Percentiles rank a stretch among this genome's conserved stretches.
These are phyloP conservation scores for Termitomyces sp. DNA, from an alignment of 768 basidiomycete species.

Conservation along the genomic window DNA sequence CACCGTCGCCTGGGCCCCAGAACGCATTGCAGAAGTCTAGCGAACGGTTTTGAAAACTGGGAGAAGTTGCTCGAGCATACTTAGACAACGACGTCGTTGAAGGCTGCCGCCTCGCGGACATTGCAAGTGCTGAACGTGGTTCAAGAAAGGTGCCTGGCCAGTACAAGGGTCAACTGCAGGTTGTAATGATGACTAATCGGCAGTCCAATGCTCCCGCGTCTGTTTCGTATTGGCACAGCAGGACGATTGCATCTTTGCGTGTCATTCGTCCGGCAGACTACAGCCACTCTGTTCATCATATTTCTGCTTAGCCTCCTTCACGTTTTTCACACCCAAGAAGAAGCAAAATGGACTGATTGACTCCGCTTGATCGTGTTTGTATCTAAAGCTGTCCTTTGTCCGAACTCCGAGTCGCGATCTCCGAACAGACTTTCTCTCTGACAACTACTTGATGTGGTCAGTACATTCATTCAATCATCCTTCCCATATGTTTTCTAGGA, in stretches of 20 bases:
- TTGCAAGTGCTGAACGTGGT: slow-evolving; percentile 25
- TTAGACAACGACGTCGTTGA: slow-evolving; percentile 80
- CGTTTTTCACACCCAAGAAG: background rate
- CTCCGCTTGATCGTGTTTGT: slow-evolving; percentile 5
- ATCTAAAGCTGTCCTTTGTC: background rate
- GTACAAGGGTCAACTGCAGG: slow-evolving; percentile 1
- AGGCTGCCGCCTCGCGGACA: slow-evolving; percentile 76
- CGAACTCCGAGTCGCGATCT: slow-evolving; percentile 9
- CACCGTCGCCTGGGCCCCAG: slow-evolving; percentile 86
- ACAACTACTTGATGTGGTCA: slow-evolving; percentile 11
- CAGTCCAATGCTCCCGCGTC: no score
- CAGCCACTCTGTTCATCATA: background rate
- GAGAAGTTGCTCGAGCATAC: slow-evolving; percentile 60
- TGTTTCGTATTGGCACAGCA: background rate
- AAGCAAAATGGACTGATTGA: background rate
- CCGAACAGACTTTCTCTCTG: background rate
- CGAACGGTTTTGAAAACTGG: slow-evolving; percentile 45
- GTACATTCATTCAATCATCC: slow-evolving; percentile 1
- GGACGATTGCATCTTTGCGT: background rate
- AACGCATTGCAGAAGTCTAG: slow-evolving; percentile 96
- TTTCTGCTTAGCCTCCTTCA: background rate
- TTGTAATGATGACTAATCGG: slow-evolving; percentile 14
- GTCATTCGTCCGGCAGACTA: background rate
- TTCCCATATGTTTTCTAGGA: background rate
- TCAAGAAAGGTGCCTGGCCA: slow-evolving; percentile 5